Percentiles rank a stretch among this genome's conserved stretches.
These are phyloP conservation scores for Xylariaceae sp. DNA, from an alignment of 2,329 filamentous ascomycete genomes.

Conservation along the genomic window DNA sequence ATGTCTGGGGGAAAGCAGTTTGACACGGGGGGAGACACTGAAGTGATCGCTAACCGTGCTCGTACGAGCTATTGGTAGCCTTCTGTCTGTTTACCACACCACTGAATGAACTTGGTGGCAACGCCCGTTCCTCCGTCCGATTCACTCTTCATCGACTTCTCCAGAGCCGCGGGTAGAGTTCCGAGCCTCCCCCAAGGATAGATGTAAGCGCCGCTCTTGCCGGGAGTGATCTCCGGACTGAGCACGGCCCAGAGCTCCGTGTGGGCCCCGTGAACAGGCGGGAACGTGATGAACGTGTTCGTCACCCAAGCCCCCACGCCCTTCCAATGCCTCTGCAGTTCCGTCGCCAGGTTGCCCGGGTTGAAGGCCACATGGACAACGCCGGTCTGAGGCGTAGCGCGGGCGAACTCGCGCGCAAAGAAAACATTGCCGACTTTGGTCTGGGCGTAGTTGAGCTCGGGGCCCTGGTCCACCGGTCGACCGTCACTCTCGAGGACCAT, in stretches of 20 bases:
- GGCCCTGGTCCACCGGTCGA: not conserved
- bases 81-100: slow-evolving; percentile 10
- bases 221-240: slow-evolving; percentile 11
- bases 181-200: slow-evolving; percentile 14
- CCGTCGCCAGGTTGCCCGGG: slow-evolving; percentile 16
- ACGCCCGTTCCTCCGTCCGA: slow-evolving; percentile 7
- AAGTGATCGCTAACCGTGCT: too few species aligned
- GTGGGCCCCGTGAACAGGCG: slow-evolving; percentile 9
- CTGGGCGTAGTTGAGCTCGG: slow-evolving; percentile 1
- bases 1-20: too few species aligned
- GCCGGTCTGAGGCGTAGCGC: slow-evolving; percentile 10
- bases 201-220: slow-evolving; percentile 12
- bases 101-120: slow-evolving; percentile 8
- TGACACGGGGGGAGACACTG: too few species aligned
- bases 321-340: slow-evolving; percentile 9
- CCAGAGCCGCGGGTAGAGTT: slow-evolving; percentile 7
- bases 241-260: slow-evolving; percentile 11
- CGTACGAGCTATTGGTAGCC: slow-evolving; percentile 4
- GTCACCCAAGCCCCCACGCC: slow-evolving; percentile 4
- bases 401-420: slow-evolving; percentile 1
- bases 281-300: slow-evolving; percentile 1
- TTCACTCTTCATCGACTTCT: slow-evolving; percentile 6
- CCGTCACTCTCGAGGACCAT: not conserved
- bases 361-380: slow-evolving; percentile 16
- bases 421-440: slow-evolving; percentile 2